These are phyloP conservation scores for Fusarium oxysporum DNA, from an alignment of 2,329 filamentous ascomycete genomes.

Conservation along the genomic window DNA sequence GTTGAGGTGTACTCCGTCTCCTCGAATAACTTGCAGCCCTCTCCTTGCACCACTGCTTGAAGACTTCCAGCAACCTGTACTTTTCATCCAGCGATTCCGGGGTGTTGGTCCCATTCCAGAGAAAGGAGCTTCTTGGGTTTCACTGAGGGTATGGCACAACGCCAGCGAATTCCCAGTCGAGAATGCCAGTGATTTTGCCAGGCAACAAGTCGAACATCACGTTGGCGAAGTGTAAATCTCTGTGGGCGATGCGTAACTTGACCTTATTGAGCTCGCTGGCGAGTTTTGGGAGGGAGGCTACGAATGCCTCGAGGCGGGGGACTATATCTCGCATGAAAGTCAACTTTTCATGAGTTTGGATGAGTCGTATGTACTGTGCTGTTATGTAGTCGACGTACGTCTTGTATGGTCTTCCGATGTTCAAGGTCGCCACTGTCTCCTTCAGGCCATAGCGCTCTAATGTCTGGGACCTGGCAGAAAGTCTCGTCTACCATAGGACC, in stretches of 20 bases:
- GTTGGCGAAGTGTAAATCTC: not conserved
- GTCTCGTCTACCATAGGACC: not conserved
- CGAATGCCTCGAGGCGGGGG: not conserved
- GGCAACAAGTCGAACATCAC: fast-evolving
- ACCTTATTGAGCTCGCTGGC: not conserved
- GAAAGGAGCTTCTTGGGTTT: not conserved
- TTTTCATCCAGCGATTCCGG: not conserved
- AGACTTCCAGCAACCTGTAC: not conserved
- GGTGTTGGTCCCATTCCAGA: not conserved
- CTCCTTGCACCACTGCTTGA: not conserved
- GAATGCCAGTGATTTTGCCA: fast-evolving
- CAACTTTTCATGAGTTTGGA: fast-evolving
- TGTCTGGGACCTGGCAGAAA: not conserved
- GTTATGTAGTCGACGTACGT: fast-evolving
- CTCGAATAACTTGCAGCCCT: fast-evolving
- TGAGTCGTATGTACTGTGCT: not conserved
- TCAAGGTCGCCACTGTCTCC: fast-evolving
- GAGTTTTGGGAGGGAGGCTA: not conserved
- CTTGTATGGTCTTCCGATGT: not conserved
- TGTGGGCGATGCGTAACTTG: not conserved
- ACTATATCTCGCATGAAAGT: fast-evolving
- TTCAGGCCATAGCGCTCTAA: not conserved
- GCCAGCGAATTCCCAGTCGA: not conserved
- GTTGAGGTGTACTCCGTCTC: fast-evolving
- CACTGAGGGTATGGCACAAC: fast-evolving